A percentile compares a stretch with the other conserved stretches of the same genome.
phyloP scores from a whole-genome alignment of 495 filamentous ascomycete species.

The Podospora appendiculata region DNA sequence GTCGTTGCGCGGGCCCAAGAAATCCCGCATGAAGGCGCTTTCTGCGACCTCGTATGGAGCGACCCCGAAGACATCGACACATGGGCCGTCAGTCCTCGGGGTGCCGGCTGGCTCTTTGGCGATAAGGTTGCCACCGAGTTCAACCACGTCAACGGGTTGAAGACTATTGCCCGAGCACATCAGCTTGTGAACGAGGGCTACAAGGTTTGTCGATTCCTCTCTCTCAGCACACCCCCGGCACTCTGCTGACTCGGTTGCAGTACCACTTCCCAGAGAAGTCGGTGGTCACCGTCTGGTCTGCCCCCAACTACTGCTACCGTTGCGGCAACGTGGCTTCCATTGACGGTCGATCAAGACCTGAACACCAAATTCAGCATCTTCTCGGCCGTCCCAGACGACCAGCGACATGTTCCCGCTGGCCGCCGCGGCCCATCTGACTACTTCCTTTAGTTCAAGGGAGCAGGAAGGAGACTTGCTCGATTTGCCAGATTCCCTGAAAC shows the following conservation, averaged over 20 bases:
- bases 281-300: constrained; percentile 98
- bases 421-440: constrained; percentile 84
- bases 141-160: constrained; percentile 95
- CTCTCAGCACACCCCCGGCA: neutral
- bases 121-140: constrained; percentile 98
- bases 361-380: constrained; percentile 91
- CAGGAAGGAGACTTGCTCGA: neutral
- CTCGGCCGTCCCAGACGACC: constrained; percentile 84
- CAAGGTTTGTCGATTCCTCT: constrained; percentile 50
- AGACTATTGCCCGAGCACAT: constrained; percentile 89
- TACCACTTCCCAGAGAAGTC: constrained; percentile 94
- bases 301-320: constrained; percentile 98
- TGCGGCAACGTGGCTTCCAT: constrained; percentile 97
- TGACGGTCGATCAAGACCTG: constrained; percentile 80
- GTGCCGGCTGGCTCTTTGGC: constrained; percentile 95
- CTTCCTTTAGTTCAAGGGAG: constrained; percentile 57
- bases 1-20: constrained; percentile 95
- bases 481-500: no score
- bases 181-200: constrained; percentile 98
- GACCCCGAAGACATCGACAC: constrained; percentile 98
- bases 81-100: constrained; percentile 91
- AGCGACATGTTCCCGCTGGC: constrained; percentile 76
- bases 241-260: constrained; percentile 25
- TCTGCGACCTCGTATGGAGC: constrained; percentile 97
- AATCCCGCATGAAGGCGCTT: constrained; percentile 96